These are phyloP conservation scores for Hyphodiscus hymeniophilus DNA, from an alignment of 495 filamentous ascomycete genomes.

Conservation along the genomic window DNA sequence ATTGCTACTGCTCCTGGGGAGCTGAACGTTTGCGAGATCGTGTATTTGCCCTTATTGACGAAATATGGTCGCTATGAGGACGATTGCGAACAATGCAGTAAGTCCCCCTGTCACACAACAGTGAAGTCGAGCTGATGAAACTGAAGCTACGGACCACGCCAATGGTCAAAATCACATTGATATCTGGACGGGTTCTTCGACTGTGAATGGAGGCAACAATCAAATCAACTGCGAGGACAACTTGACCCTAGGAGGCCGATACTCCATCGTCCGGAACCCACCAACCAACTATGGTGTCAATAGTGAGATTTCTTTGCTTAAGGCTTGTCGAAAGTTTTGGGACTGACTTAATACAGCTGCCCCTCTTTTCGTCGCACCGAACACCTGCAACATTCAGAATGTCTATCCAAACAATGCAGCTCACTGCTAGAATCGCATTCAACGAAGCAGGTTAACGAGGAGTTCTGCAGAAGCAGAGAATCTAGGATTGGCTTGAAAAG, in stretches of 20 bases:
- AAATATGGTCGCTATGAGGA: slow-evolving; percentile 10
- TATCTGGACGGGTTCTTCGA: slow-evolving; percentile 34
- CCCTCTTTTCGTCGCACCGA: not conserved
- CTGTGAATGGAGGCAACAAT: slow-evolving; percentile 22
- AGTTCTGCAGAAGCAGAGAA: too few relatives aligned
- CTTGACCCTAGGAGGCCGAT: slow-evolving; percentile 22
- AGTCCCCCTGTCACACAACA: not conserved
- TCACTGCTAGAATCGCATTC: not conserved
- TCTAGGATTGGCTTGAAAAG: too few relatives aligned
- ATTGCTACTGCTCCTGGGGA: slow-evolving; percentile 35
- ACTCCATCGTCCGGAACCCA: not conserved
- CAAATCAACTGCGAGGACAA: slow-evolving; percentile 31
- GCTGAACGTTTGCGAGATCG: slow-evolving; percentile 34
- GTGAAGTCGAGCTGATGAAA: not conserved
- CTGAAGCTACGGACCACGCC: not conserved
- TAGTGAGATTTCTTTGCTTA: not conserved
- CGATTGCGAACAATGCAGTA: slow-evolving; percentile 16
- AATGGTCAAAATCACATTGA: slow-evolving; percentile 24
- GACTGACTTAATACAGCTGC: not conserved
- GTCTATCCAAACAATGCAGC: not conserved
- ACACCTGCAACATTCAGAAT: not conserved
- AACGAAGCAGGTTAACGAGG: too few relatives aligned
- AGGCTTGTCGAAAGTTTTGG: too few relatives aligned
- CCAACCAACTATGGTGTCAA: not conserved
- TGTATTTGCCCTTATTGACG: slow-evolving; percentile 25